phyloP scores from a whole-genome alignment of 306 rosid species.

The Casuarina glauca region DNA sequence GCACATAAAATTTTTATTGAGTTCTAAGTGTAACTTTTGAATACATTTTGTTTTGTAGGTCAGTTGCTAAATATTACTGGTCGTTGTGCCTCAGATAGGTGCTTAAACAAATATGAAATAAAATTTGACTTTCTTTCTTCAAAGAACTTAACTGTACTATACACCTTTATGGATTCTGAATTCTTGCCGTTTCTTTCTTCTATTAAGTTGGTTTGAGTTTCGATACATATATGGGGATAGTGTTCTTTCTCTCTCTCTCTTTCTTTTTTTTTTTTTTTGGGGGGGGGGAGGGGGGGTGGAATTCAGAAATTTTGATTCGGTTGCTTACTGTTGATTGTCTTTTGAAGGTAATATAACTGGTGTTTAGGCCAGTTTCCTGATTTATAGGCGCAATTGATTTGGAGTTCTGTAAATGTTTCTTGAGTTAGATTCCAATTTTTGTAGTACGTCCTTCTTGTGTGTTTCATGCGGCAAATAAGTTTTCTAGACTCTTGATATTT shows the following conservation, averaged over 20 bases:
- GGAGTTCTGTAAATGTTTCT: no score
- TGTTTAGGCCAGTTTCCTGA: no score
- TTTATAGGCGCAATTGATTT: no score
- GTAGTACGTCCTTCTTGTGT: no score
- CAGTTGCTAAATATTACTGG: neutral
- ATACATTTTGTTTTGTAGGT: neutral
- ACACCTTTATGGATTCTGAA: neutral
- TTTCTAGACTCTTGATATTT: neutral
- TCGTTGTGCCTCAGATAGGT: neutral
- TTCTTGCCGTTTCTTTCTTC: neutral
- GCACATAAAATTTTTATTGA: neutral
- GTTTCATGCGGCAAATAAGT: neutral
- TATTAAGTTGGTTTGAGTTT: neutral
- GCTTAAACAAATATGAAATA: neutral
- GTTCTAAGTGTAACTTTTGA: neutral
- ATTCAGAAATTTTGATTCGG: no score
- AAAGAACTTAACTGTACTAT: neutral
- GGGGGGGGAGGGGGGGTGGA: no score
- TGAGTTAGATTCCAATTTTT: neutral
- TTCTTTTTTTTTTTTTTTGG: no score
- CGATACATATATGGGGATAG: neutral
- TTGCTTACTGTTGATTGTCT: no score
- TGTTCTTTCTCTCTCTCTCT: neutral
- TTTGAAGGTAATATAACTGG: no score
- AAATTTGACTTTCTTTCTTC: neutral